Conservation (phyloP, 176 grass and related monocot species). For the Hsuehochloa calcarea region DNA sequence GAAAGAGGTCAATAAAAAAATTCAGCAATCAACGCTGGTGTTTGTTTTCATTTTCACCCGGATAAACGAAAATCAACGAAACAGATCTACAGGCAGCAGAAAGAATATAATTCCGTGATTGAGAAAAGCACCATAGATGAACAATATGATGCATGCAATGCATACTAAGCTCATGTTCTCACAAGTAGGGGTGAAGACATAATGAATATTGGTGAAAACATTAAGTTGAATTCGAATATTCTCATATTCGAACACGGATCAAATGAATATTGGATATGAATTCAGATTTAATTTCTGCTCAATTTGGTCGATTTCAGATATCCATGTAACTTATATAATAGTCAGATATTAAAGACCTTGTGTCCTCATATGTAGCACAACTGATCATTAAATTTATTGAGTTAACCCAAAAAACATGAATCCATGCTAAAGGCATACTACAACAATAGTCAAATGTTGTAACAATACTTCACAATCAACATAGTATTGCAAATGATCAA, state of each 20-base stretch:
- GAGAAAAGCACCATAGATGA: not conserved
- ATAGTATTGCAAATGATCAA: not conserved
- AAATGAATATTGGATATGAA: not conserved
- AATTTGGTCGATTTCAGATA: not conserved
- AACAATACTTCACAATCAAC: not conserved
- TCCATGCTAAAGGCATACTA: not conserved
- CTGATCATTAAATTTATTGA: not conserved
- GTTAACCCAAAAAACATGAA: not conserved
- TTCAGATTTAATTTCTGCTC: not conserved
- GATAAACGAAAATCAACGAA: not conserved
- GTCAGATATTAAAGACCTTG: not conserved
- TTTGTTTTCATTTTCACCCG: not conserved
- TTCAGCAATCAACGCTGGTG: not conserved
- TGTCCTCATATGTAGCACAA: not conserved
- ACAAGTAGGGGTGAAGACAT: not conserved
- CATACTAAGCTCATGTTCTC: not conserved
- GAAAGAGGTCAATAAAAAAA: conserved; percentile 10
- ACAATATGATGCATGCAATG: not conserved
- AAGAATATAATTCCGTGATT: not conserved
- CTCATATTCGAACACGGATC: not conserved
- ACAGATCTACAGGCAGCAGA: conserved; percentile 1
- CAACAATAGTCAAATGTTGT: not conserved
- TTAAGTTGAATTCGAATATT: not conserved
- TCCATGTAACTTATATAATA: not conserved
- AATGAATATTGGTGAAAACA: not conserved